These are phyloP conservation scores for Chaetomiaceae sp. DNA, from an alignment of 2,329 filamentous ascomycete species.

Conservation along the genomic window DNA sequence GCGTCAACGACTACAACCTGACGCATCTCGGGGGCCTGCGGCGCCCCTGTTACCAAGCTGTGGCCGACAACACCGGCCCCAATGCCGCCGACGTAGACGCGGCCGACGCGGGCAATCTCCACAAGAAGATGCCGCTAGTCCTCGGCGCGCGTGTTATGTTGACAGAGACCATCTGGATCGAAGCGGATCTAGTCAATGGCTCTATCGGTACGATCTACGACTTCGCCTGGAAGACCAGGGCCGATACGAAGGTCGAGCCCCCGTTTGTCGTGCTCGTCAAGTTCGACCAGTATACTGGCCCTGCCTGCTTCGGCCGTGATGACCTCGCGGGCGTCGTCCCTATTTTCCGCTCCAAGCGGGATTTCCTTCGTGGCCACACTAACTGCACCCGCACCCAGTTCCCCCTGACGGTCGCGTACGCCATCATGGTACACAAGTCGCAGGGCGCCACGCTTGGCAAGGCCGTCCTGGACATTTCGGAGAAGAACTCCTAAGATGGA, in stretches of 20 bases:
- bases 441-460: not conserved
- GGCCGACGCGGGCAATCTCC: not conserved
- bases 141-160: not conserved
- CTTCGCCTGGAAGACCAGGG: not conserved
- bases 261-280: not conserved
- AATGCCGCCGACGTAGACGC: not conserved
- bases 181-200: not conserved
- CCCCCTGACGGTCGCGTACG: not conserved
- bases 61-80: not conserved
- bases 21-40: not conserved
- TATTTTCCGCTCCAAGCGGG: not conserved
- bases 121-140: not conserved
- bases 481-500: too few species aligned
- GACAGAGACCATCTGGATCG: not conserved
- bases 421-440: too few species aligned
- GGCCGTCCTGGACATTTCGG: not conserved
- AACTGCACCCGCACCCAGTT: not conserved
- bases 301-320: not conserved
- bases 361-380: not conserved
- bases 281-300: not conserved
- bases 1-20: not conserved
- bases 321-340: not conserved
- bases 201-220: not conserved
- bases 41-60: not conserved
- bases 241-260: not conserved